These are phyloP conservation scores for Colletotrichum sp. DNA, from an alignment of 2,329 filamentous ascomycete genomes.

Conservation along the genomic window DNA sequence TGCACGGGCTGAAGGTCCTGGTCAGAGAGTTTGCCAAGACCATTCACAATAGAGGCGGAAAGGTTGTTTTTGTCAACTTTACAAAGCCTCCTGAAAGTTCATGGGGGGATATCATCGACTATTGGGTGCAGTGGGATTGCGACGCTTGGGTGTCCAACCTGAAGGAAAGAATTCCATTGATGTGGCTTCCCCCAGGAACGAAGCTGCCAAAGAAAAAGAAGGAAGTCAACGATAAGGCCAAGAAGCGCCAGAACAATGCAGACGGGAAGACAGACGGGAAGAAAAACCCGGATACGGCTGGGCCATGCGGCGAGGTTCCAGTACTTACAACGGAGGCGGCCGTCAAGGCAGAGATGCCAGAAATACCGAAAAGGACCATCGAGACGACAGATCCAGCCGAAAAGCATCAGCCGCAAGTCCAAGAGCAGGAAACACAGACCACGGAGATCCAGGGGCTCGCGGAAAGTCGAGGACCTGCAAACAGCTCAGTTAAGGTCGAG, in stretches of 20 bases:
- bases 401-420: neutral
- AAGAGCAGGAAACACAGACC: neutral
- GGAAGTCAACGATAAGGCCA: conserved; percentile 26
- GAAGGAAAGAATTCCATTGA: conserved; percentile 59
- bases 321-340: neutral
- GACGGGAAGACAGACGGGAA: conserved; percentile 20
- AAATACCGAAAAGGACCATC: neutral
- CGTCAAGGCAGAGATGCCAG: neutral
- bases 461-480: neutral
- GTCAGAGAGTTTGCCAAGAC: conserved; percentile 75
- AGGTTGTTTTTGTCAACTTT: conserved; percentile 75
- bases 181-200: conserved; percentile 60
- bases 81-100: conserved; percentile 74
- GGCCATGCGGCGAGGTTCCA: neutral
- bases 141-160: conserved; percentile 74
- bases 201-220: conserved; percentile 44
- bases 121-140: conserved; percentile 77
- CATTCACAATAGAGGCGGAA: conserved; percentile 70
- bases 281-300: conserved; percentile 27
- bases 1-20: conserved; percentile 74
- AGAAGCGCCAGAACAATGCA: conserved; percentile 5
- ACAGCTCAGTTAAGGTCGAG: neutral
- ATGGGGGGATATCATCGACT: conserved; percentile 77
- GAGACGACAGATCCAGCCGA: neutral
- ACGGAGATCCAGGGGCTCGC: neutral